Conservation (phyloP, 768 basidiomycete species). For the Kwoniella newhampshirensis region DNA sequence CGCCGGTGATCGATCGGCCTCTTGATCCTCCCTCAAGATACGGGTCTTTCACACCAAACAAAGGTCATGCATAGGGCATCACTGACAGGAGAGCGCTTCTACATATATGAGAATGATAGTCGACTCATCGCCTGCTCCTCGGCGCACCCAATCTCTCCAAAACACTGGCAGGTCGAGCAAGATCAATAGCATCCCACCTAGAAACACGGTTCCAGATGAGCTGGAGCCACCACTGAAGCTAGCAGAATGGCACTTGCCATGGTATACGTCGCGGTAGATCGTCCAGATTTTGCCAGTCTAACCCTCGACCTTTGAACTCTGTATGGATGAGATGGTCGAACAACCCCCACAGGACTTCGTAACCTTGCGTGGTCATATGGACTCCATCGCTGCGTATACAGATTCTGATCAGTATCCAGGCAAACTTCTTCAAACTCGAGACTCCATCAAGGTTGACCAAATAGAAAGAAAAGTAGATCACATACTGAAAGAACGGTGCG, state of each 20-base stretch:
- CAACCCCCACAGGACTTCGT: constrained; percentile 60
- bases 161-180: constrained; percentile 2
- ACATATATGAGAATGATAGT: too few species aligned
- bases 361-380: constrained; percentile 73
- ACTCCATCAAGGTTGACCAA: too few species aligned
- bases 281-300: constrained; percentile 37
- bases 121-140: too few species aligned
- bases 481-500: constrained; percentile 16
- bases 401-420: too few species aligned
- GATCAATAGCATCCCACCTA: constrained; percentile 2
- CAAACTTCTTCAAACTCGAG: too few species aligned
- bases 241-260: constrained; percentile 22
- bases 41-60: too few species aligned
- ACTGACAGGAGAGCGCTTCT: too few species aligned
- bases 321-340: constrained; percentile 22
- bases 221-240: background rate
- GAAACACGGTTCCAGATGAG: too few species aligned
- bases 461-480: background rate
- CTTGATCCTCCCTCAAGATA: too few species aligned
- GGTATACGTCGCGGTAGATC: constrained; percentile 32
- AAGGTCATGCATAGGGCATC: too few species aligned
- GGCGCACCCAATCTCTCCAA: constrained; percentile 1
- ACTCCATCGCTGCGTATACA: constrained; percentile 63
- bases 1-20: too few species aligned
- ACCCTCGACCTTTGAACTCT: constrained; percentile 33